phyloP scores from a whole-genome alignment of 2,329 filamentous ascomycete genomes.

The Knoxdaviesia capensis region DNA sequence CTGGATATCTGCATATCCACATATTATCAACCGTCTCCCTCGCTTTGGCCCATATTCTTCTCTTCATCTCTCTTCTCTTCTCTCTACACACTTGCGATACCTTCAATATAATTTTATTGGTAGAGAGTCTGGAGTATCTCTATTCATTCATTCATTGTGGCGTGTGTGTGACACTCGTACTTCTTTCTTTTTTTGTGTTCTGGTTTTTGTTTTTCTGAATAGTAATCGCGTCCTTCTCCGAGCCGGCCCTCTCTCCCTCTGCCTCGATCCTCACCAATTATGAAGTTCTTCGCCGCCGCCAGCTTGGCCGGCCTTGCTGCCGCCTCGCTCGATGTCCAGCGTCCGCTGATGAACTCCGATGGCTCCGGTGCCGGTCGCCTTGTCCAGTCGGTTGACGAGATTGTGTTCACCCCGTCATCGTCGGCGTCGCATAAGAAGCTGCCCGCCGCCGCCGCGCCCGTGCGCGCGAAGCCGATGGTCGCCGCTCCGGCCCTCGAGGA shows the following conservation, averaged over 20 bases:
- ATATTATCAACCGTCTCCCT: too few relatives aligned
- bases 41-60: too few relatives aligned
- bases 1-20: too few relatives aligned
- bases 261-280: background rate
- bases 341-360: background rate
- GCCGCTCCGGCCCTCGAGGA: slow-evolving; percentile 34
- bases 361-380: background rate
- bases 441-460: slow-evolving; percentile 2
- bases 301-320: slow-evolving; percentile 3
- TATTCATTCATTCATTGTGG: too few relatives aligned
- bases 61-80: too few relatives aligned
- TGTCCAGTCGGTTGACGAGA: too few relatives aligned
- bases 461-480: slow-evolving; percentile 19
- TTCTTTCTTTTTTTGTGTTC: background rate
- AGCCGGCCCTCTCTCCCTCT: background rate
- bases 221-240: background rate
- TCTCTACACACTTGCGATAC: too few relatives aligned
- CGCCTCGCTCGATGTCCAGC: slow-evolving; percentile 3
- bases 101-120: too few relatives aligned
- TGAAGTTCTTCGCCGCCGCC: slow-evolving; percentile 3
- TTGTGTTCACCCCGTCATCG: too few relatives aligned
- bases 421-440: too few relatives aligned
- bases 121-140: too few relatives aligned
- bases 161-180: background rate
- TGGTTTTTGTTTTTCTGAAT: background rate